phyloP scores from a whole-genome alignment of 2,329 filamentous ascomycete genomes.

The Aureobasidium leucospermi region DNA sequence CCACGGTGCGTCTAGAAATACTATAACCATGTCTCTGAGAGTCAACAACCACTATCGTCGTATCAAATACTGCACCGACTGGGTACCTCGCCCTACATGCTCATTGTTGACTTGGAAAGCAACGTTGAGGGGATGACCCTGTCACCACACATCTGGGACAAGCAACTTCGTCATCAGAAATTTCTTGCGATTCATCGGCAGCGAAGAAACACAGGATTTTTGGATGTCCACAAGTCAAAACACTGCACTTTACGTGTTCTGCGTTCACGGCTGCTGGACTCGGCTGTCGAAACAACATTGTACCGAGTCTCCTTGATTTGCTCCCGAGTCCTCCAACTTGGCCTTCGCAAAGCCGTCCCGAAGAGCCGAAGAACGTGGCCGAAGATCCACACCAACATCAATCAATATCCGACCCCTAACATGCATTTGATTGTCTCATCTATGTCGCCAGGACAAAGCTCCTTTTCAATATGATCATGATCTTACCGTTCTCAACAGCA shows the following conservation, averaged over 20 bases:
- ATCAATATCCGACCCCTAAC: background rate
- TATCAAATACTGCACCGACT: too few relatives aligned
- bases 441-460: background rate
- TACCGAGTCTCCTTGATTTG: background rate
- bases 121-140: too few relatives aligned
- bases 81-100: too few relatives aligned
- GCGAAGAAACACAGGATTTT: too few relatives aligned
- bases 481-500: background rate
- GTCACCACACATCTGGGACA: too few relatives aligned
- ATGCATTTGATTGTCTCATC: slow-evolving; percentile 3
- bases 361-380: slow-evolving; percentile 1
- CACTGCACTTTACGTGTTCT: background rate
- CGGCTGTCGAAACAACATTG: background rate
- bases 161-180: too few relatives aligned
- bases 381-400: background rate
- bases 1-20: too few relatives aligned
- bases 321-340: background rate
- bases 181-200: too few relatives aligned
- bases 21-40: too few relatives aligned
- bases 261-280: background rate
- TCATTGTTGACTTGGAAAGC: too few relatives aligned
- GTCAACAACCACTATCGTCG: too few relatives aligned
- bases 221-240: too few relatives aligned
- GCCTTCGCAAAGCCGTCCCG: background rate
- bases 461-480: background rate